A percentile compares a stretch with the other conserved stretches of the same genome.
phyloP scores from a whole-genome alignment of 1,139 yeast species.

The Yamadazyma triangularis region DNA sequence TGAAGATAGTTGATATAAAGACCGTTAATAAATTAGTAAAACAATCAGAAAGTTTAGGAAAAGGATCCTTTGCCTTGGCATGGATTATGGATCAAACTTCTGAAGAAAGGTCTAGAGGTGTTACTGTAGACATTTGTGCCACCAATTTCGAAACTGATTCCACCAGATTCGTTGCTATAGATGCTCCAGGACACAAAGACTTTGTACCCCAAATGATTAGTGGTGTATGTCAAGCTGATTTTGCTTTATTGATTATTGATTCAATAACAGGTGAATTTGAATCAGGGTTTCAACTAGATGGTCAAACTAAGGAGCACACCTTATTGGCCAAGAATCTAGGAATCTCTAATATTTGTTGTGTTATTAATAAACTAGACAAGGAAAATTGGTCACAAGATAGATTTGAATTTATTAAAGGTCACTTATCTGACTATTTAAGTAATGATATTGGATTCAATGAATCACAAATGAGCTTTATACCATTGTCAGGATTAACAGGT shows the following conservation, averaged over 20 bases:
- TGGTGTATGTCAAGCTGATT: conserved; percentile 55
- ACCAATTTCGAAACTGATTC: conserved; percentile 69
- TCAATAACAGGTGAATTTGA: conserved; percentile 83
- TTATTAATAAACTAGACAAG: conserved; percentile 85
- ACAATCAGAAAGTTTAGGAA: conserved; percentile 81
- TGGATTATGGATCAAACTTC: conserved; percentile 97
- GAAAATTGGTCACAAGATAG: conserved; percentile 65
- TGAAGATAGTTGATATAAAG: conserved; percentile 74
- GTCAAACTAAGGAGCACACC: conserved; percentile 94
- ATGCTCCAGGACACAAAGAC: conserved; percentile 73
- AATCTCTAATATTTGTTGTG: conserved; percentile 68
- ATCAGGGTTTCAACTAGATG: conserved; percentile 79
- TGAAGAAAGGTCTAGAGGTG: conserved; percentile 88
- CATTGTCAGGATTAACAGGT: conserved; percentile 84
- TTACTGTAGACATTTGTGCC: conserved; percentile 89
- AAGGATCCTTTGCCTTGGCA: conserved; percentile 90
- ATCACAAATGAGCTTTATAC: conserved; percentile 60
- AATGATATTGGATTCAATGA: conserved; percentile 55
- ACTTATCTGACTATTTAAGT: conserved; percentile 55
- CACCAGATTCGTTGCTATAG: conserved; percentile 78
- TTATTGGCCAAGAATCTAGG: conserved; percentile 80
- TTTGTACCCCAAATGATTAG: conserved; percentile 54
- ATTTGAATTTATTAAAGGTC: conserved; percentile 56
- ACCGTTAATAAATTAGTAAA: conserved; percentile 71
- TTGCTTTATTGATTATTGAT: conserved; percentile 73